Percentiles rank a stretch among this genome's conserved stretches.
These are phyloP conservation scores for Coemansia sp. DNA, from an alignment of 192 early-diverging fungal genomes.

Conservation along the genomic window DNA sequence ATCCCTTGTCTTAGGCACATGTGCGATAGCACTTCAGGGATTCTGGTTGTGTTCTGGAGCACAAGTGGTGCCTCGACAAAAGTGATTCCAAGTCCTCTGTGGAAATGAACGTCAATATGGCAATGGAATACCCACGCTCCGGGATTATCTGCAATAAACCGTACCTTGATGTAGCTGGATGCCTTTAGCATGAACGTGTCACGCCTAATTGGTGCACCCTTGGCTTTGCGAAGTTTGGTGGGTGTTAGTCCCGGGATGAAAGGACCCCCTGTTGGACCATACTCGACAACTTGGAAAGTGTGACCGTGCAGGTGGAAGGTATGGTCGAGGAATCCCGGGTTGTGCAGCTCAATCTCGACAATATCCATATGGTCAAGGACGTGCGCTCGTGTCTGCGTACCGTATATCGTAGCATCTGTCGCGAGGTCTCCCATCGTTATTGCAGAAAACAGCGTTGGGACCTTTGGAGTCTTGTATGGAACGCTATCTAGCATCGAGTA, in stretches of 20 bases:
- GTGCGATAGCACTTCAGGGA: conserved; percentile 54
- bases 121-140: conserved; percentile 82
- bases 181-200: conserved; percentile 68
- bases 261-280: conserved; percentile 27
- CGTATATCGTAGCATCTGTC: conserved; percentile 9
- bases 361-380: conserved; percentile 61
- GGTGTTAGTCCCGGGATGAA: neutral
- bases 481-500: neutral
- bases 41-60: conserved; percentile 50
- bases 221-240: conserved; percentile 45
- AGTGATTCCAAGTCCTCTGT: conserved; percentile 65
- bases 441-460: conserved; percentile 20
- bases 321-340: conserved; percentile 65
- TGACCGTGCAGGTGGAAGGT: conserved; percentile 80
- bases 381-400: conserved; percentile 41
- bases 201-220: conserved; percentile 62
- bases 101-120: conserved; percentile 60
- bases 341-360: conserved; percentile 68
- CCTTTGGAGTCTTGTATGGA: conserved; percentile 6
- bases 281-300: conserved; percentile 72
- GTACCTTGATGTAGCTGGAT: conserved; percentile 60
- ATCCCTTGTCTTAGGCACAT: conserved; percentile 38
- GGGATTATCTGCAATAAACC: conserved; percentile 77
- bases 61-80: conserved; percentile 71
- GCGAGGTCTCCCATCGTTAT: conserved; percentile 14